Evolutionary conservation across 2,329 filamentous ascomycete species (phyloP), one percentile per base, ranked within the genome.

Genomic region (Pezicula carpinea): DNA sequence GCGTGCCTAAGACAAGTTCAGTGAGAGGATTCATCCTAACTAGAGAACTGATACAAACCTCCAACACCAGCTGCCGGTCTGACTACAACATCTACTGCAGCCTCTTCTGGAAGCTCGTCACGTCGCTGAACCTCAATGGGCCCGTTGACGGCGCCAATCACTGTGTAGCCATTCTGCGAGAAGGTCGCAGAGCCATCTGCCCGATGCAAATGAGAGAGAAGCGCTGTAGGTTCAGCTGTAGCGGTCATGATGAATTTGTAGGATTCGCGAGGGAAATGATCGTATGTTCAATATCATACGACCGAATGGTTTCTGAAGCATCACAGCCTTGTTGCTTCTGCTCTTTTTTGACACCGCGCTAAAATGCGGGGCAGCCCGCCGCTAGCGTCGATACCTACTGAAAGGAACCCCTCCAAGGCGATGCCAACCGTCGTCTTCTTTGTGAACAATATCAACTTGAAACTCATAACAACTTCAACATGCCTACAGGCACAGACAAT

Each of bases 91-190:
- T 97, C 93, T 55, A 99, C 75, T 42, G 85, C 81, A 22, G 92
- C 89, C 71, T 96, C 90, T 67, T 95, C 91, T 6, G 93, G 87
- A 56, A 93, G 81, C 66, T 97, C 89, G 64, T 99, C 92, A 59
- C 89, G 82, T 60, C 91, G 81, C 58, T 83, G 82, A 14, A 92
- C 89, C 71, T 99, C 93, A 56, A 97, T 81, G 14, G 93, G 93
- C 0, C 92, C 93, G 68, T 96, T 97, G 56, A 95, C 89, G 13
- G 89, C 85, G 47, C 86, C 87, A 45, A 95, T 80, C 54, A 97
- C 79, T 38, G 83, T 85, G 67, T 90, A 95, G 41, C 89, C 87
- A 48, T 80, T 75, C 58, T 83, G 77, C 2, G 85, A 81, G 64
- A 89, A 90, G 8, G 81, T 85, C 10, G 87, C 87, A 40, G 89